Evolutionary conservation across 179 eudicot genomes (phyloP).

Genomic region (Carnegiea gigantea): DNA sequence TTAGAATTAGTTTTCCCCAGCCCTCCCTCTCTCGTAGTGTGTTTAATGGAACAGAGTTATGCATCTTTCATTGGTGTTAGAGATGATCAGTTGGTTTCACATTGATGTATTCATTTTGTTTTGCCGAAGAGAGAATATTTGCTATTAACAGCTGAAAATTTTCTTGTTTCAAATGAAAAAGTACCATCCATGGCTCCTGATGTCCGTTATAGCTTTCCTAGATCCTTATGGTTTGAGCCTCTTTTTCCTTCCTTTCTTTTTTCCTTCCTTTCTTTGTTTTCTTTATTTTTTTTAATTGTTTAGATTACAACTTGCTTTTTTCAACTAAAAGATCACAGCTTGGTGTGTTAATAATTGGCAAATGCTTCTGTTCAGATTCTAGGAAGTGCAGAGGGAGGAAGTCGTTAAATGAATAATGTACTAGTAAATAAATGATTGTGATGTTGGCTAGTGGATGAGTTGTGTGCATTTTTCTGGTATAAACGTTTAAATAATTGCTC

Average conservation of each 20-base stretch:
- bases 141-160: background rate
- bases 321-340: background rate
- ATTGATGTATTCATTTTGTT: background rate
- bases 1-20: no score
- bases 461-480: background rate
- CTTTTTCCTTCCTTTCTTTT: background rate
- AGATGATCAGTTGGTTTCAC: background rate
- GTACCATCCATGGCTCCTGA: background rate
- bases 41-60: no score
- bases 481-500: background rate
- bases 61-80: no score
- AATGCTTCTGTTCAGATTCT: background rate
- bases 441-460: background rate
- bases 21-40: no score
- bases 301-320: background rate
- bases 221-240: no score
- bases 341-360: background rate
- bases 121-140: background rate
- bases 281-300: background rate
- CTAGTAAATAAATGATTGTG: background rate
- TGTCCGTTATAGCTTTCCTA: background rate
- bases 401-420: background rate
- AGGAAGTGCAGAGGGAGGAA: background rate
- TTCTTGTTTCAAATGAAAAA: background rate
- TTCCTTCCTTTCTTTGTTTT: background rate